Base-by-base conservation (phyloP, 345 rosid species). In the Citrus cavaleriei region DNA sequence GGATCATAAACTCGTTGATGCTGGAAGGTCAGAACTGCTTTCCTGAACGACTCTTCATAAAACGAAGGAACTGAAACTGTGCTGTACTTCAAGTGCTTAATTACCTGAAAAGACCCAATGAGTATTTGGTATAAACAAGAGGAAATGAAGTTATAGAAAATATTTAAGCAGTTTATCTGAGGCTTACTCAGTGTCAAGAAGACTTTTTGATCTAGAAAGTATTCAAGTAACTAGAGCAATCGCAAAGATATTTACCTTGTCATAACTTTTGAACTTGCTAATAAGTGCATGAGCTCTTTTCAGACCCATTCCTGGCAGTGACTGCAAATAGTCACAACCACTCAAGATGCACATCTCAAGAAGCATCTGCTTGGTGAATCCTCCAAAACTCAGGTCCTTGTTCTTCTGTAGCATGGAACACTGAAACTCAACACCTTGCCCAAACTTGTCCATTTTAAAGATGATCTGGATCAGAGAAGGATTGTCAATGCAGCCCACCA, bases 311-410 rank as follows among this genome's bases (percentile, higher is more conserved):
- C 98, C 99, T 13, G 98, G 88, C 73, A 96, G 86, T 84, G 98
- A 96, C 73, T 83, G 97, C 87, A 93, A 82, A 83, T 96, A 96
- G 82, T 96, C 99, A 83, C 99, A 96, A 59, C 99, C 99, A 81
- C 99, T 96, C 74, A 96, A 85, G 77, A 96, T 94, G 90, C 99
- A 96, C 97, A 93, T 94, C 85, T 96, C 97, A 57, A 96, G 97
- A 81, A 96, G 81, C 99, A 93, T 94, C 83, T 88, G 91, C 70
- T 87, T 84, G 74, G 93, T 89, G 82, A 96, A 91, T 80, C 93
- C 97, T 21, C 85, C 77, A 83, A 96, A 91, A 83, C 81, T 83
- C 67, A 91, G 83, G 30, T 90, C 97, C 81, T 85, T 90, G 83
- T 93, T 96, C 86, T 72, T 82, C 22, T 84, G 89, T 68, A 96